phyloP scores from a whole-genome alignment of 2,329 filamentous ascomycete genomes.

The Phialemonium atrogriseum region DNA sequence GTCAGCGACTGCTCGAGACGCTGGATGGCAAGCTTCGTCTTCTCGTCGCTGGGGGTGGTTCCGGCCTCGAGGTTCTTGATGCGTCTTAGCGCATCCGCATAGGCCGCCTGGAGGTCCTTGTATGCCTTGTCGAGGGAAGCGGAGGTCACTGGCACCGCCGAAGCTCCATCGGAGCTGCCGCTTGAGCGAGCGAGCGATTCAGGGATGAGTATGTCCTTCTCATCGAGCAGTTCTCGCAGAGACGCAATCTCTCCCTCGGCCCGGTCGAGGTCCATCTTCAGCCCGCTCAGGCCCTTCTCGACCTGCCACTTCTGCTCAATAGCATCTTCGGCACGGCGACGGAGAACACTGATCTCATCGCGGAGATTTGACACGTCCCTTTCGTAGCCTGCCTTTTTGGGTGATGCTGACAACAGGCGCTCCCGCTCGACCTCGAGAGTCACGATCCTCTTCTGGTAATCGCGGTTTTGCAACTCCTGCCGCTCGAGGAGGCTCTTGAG shows the following conservation, averaged over 20 bases:
- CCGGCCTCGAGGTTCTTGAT: conserved; percentile 56
- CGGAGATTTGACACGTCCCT: conserved; percentile 72
- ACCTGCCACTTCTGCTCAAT: conserved; percentile 95
- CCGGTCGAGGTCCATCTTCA: conserved; percentile 95
- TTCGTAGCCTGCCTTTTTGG: conserved; percentile 72
- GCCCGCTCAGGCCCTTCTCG: conserved; percentile 76
- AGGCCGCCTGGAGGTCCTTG: conserved; percentile 64
- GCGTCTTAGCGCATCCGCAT: conserved; percentile 56
- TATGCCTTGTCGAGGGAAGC: conserved; percentile 68
- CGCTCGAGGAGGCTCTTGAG: conserved; percentile 78
- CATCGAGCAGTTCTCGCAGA: conserved; percentile 68
- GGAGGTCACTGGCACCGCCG: conserved; percentile 50
- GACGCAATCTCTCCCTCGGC: conserved; percentile 87
- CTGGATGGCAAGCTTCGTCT: conserved; percentile 53
- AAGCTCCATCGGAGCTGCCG: conserved; percentile 21
- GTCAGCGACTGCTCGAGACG: conserved; percentile 62
- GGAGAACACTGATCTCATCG: conserved; percentile 75
- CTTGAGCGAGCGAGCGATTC: conserved; percentile 41
- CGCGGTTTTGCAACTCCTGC: conserved; percentile 74
- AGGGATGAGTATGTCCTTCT: conserved; percentile 73
- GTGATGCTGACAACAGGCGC: conserved; percentile 58
- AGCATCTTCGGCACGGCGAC: conserved; percentile 84
- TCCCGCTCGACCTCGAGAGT: conserved; percentile 72
- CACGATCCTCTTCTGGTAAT: conserved; percentile 73
- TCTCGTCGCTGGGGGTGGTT: conserved; percentile 38